phyloP scores from a whole-genome alignment of 1,284 basidiomycete genomes.

The Amylostereum chailletii region DNA sequence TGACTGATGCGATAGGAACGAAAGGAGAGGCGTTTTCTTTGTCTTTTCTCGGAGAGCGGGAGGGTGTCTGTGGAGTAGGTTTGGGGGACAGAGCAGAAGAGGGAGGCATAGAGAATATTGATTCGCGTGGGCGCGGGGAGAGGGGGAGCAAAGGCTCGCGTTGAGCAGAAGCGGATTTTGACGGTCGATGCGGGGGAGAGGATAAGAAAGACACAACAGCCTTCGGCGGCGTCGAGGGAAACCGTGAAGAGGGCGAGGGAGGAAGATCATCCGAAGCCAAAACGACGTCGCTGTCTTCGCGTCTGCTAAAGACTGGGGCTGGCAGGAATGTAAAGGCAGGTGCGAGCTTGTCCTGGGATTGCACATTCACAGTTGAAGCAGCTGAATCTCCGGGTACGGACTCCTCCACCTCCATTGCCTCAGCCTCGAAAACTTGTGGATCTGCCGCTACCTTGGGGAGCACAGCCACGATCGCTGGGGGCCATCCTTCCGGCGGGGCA shows the following conservation, averaged over 20 bases:
- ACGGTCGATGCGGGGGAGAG: constrained; percentile 6
- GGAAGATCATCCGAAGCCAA: neutral
- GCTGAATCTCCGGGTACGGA: neutral
- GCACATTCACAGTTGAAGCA: too few species aligned
- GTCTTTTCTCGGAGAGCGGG: constrained; percentile 17
- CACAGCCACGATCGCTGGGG: constrained; percentile 24
- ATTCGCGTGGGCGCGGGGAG: constrained; percentile 6
- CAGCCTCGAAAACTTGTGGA: neutral
- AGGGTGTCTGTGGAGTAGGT: constrained; percentile 9
- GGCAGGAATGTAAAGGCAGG: too few species aligned
- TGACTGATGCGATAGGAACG: constrained; percentile 18
- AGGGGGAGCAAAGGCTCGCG: constrained; percentile 3
- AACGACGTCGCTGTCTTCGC: too few species aligned
- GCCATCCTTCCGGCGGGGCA: constrained; percentile 42
- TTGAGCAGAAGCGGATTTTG: neutral
- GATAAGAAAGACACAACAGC: neutral
- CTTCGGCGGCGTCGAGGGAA: constrained; percentile 8
- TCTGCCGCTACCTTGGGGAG: neutral
- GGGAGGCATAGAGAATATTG: too few species aligned
- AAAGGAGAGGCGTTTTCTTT: constrained; percentile 41
- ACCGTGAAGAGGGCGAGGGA: neutral
- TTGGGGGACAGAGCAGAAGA: constrained; percentile 10
- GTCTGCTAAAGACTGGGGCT: too few species aligned
- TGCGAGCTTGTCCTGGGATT: too few species aligned
- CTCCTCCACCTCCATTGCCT: neutral